phyloP scores from a whole-genome alignment of 2,329 filamentous ascomycete genomes.

The Geoglossum cookeanum region DNA sequence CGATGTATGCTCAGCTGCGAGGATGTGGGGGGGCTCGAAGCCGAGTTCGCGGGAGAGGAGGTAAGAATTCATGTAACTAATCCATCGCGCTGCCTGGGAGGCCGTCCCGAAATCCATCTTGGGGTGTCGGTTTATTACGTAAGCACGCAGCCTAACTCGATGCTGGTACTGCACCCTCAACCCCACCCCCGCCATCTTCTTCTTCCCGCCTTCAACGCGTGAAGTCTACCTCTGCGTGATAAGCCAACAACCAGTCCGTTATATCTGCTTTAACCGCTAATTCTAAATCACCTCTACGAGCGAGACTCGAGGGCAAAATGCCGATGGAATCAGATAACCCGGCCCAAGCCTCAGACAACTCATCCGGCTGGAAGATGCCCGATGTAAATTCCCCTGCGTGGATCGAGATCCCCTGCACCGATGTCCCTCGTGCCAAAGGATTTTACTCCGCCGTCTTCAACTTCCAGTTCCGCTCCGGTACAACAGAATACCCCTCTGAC shows the following conservation, averaged over 20 bases:
- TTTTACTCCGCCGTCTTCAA: not conserved
- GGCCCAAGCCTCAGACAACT: not conserved
- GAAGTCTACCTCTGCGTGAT: too few species aligned
- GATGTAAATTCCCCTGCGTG: not conserved
- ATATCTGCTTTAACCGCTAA: too few species aligned
- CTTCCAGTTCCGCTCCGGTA: not conserved
- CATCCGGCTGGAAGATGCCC: not conserved
- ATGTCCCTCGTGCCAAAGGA: not conserved
- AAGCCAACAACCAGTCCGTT: too few species aligned
- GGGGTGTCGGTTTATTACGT: too few species aligned
- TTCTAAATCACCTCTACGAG: too few species aligned
- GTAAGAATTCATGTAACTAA: conserved; percentile 46
- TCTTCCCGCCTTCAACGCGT: too few species aligned
- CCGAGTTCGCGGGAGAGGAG: conserved; percentile 60
- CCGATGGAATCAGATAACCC: too few species aligned
- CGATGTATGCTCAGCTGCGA: conserved; percentile 46
- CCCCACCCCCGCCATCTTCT: too few species aligned
- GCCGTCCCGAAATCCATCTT: not conserved
- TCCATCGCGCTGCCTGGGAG: not conserved
- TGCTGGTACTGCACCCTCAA: too few species aligned
- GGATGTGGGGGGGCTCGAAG: conserved; percentile 39
- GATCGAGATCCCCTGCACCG: not conserved
- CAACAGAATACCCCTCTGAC: not conserved
- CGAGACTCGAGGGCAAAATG: too few species aligned
- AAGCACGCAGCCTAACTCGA: too few species aligned